Evolutionary conservation across 1,139 yeast genomes (phyloP).

Genomic region (Nakaseomyces sp.): DNA sequence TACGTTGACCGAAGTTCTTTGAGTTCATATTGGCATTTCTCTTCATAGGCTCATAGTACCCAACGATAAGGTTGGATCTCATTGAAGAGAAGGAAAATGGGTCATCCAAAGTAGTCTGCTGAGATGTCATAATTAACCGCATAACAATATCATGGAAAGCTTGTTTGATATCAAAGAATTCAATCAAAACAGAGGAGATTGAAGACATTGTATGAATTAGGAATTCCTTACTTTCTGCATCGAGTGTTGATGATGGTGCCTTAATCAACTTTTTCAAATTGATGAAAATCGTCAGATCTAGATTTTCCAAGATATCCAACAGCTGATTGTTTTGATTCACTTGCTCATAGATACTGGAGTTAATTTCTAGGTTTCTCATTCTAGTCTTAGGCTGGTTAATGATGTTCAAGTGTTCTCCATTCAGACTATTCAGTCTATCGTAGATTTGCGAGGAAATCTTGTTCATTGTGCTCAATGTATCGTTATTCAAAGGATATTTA

Average conservation of each 20-base stretch:
- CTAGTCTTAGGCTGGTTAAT: constrained; percentile 11
- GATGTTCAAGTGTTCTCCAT: constrained; percentile 8
- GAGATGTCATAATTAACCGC: constrained; percentile 58
- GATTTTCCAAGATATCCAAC: constrained; percentile 22
- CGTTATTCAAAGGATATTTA: constrained; percentile 22
- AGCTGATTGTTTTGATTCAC: constrained; percentile 18
- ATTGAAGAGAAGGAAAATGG: constrained; percentile 63
- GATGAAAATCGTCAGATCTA: constrained; percentile 25
- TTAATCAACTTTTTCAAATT: constrained; percentile 16
- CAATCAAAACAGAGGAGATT: constrained; percentile 42
- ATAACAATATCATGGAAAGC: constrained; percentile 56
- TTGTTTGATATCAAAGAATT: constrained; percentile 70
- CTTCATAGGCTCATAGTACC: constrained; percentile 34
- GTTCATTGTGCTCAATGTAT: constrained; percentile 21
- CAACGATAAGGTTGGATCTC: constrained; percentile 39
- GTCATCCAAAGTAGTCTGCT: constrained; percentile 60
- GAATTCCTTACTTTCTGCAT: constrained; percentile 28
- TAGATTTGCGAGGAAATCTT: constrained; percentile 17
- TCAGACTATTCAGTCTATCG: constrained; percentile 13
- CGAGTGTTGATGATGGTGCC: constrained; percentile 13
- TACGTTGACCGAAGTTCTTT: constrained; percentile 11
- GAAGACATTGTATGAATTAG: constrained; percentile 27
- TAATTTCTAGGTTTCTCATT: constrained; percentile 24
- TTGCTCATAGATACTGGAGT: constrained; percentile 24
- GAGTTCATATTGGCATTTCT: constrained; percentile 6